phyloP scores from a whole-genome alignment of 352 stramenopile species.

The Phytophthora vignae region DNA sequence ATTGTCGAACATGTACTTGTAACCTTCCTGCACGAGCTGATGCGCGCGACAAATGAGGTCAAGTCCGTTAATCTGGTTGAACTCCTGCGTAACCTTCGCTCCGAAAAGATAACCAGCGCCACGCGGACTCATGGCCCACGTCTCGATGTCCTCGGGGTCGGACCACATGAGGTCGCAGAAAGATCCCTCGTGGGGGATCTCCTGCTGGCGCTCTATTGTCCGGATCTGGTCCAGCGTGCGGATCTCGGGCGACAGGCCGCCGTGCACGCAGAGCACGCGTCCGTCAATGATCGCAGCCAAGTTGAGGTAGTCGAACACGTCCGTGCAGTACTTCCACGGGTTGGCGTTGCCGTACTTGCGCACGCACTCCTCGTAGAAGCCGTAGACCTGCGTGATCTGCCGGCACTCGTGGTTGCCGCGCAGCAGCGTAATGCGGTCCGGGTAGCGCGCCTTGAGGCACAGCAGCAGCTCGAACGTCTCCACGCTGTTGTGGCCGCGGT shows the following conservation, averaged over 20 bases:
- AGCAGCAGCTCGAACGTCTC: conserved; percentile 92
- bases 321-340: conserved; percentile 96
- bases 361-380: conserved; percentile 98
- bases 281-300: conserved; percentile 95
- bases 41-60: conserved; percentile 91
- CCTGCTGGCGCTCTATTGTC: conserved; percentile 96
- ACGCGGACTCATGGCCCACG: conserved; percentile 90
- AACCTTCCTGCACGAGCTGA: conserved; percentile 92
- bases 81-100: conserved; percentile 87
- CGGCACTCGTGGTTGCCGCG: conserved; percentile 92
- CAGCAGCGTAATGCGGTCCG: conserved; percentile 90
- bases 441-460: conserved; percentile 87
- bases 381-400: conserved; percentile 98
- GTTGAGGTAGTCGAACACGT: conserved; percentile 97
- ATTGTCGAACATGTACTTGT: conserved; percentile 94
- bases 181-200: conserved; percentile 95
- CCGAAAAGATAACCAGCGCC: conserved; percentile 91
- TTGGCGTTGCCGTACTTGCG: conserved; percentile 97
- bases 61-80: conserved; percentile 93
- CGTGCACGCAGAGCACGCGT: conserved; percentile 94
- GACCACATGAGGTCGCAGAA: conserved; percentile 99
- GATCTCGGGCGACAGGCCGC: conserved; percentile 95
- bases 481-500: conserved; percentile 91
- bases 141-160: conserved; percentile 96
- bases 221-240: conserved; percentile 96